Evolutionary conservation across 257 asterid genomes (phyloP).

Genomic region (Nicotiana attenuata): DNA sequence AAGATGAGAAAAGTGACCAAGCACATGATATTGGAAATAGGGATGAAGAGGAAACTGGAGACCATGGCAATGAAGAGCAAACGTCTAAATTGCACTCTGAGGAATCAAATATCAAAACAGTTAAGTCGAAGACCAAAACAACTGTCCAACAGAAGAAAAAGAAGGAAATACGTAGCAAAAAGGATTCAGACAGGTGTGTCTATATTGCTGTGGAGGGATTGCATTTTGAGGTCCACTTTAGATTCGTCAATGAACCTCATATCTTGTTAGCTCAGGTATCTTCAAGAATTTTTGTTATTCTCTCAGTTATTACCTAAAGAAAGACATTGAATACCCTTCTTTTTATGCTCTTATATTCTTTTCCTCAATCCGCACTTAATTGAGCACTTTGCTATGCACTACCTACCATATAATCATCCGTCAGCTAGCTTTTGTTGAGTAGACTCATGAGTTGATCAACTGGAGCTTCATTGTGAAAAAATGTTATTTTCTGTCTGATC

Average conservation of each 20-base stretch:
- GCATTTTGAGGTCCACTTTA: constrained; percentile 51
- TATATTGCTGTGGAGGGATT: constrained; percentile 36
- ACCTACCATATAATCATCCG: not conserved
- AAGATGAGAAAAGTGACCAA: constrained; percentile 19
- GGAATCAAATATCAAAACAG: constrained; percentile 32
- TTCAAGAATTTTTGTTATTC: not conserved
- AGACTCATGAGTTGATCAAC: constrained; percentile 1
- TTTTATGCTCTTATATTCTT: not conserved
- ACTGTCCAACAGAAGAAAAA: constrained; percentile 15
- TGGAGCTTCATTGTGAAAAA: not conserved
- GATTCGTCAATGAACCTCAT: constrained; percentile 64
- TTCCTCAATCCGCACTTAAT: not conserved
- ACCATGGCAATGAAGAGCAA: constrained; percentile 25
- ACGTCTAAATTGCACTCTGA: constrained; percentile 24
- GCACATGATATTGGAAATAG: constrained; percentile 26
- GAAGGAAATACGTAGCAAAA: not conserved
- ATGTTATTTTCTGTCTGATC: not conserved
- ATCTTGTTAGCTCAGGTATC: constrained; percentile 81
- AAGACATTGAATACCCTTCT: not conserved
- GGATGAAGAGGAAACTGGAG: constrained; percentile 33
- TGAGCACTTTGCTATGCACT: not conserved
- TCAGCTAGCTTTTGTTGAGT: constrained; percentile 1
- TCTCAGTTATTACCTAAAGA: not conserved
- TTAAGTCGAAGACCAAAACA: constrained; percentile 12
- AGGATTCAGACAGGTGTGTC: constrained; percentile 28